phyloP scores from a whole-genome alignment of 352 stramenopile genomes.

The Saprolegnia diclina region DNA sequence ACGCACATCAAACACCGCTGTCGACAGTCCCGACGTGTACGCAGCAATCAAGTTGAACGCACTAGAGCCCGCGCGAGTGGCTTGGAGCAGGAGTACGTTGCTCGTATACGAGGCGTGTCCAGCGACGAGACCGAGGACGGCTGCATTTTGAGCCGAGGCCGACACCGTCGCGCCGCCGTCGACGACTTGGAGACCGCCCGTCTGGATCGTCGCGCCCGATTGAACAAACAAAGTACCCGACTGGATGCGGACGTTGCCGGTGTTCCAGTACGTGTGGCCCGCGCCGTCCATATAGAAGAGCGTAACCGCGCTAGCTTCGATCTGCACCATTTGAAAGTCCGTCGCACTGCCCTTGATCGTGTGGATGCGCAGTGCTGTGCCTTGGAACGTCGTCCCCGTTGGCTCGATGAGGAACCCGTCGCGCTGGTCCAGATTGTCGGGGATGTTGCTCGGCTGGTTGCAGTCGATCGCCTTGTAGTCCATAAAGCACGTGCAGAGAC shows the following conservation, averaged over 20 bases:
- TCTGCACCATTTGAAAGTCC: slow-evolving; percentile 64
- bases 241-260: slow-evolving; percentile 48
- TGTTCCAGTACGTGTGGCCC: slow-evolving; percentile 44
- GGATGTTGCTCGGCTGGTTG: slow-evolving; percentile 55
- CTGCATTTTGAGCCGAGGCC: slow-evolving; percentile 25
- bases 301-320: slow-evolving; percentile 39
- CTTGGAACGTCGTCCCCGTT: slow-evolving; percentile 43
- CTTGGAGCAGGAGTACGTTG: slow-evolving; percentile 35
- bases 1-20: slow-evolving; percentile 37
- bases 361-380: slow-evolving; percentile 54
- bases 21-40: slow-evolving; percentile 29
- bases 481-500: slow-evolving; percentile 61
- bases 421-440: slow-evolving; percentile 62
- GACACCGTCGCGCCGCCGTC: slow-evolving; percentile 37
- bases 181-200: slow-evolving; percentile 36
- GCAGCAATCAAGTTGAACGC: slow-evolving; percentile 45
- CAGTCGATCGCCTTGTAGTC: slow-evolving; percentile 73
- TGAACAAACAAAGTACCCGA: slow-evolving; percentile 48
- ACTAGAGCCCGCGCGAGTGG: slow-evolving; percentile 27
- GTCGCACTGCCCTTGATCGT: slow-evolving; percentile 45
- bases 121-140: slow-evolving; percentile 38
- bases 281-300: slow-evolving; percentile 53
- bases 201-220: slow-evolving; percentile 34
- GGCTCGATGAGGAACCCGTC: slow-evolving; percentile 67
- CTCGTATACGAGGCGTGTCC: slow-evolving; percentile 34